Evolutionary conservation across 345 rosid species (phyloP).

Genomic region (Lumnitzera racemosa): DNA sequence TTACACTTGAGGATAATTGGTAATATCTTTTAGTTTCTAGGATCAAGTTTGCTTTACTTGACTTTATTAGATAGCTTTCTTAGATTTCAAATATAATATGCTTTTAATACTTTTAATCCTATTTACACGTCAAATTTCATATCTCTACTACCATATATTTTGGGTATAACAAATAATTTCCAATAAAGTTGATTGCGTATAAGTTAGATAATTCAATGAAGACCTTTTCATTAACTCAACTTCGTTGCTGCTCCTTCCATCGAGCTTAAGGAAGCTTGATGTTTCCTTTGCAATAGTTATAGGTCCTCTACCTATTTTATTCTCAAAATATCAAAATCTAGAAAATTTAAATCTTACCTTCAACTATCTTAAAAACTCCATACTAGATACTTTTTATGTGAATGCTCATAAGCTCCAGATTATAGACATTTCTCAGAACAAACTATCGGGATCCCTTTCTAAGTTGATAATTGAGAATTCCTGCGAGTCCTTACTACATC

Average conservation of each 20-base stretch:
- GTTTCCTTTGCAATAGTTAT: slow-evolving; percentile 55
- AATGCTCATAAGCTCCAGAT: slow-evolving; percentile 49
- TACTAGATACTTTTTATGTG: slow-evolving; percentile 50
- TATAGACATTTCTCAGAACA: slow-evolving; percentile 76
- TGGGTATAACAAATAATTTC: too few relatives aligned
- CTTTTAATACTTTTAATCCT: too few relatives aligned
- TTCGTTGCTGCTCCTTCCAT: slow-evolving; percentile 69
- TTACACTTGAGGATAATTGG: too few relatives aligned
- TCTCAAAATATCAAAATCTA: slow-evolving; percentile 48
- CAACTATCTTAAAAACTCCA: slow-evolving; percentile 56
- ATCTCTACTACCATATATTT: too few relatives aligned
- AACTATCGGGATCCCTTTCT: slow-evolving; percentile 67
- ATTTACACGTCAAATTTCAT: too few relatives aligned
- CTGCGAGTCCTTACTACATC: slow-evolving; percentile 49
- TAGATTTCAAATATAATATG: too few relatives aligned
- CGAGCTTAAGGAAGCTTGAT: slow-evolving; percentile 50
- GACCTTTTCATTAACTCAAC: slow-evolving; percentile 51
- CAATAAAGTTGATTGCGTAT: too few relatives aligned
- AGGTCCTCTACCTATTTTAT: slow-evolving; percentile 56
- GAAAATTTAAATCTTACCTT: slow-evolving; percentile 43
- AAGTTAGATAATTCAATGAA: slow-evolving; percentile 19
- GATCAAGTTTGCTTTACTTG: too few relatives aligned
- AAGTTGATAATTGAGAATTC: slow-evolving; percentile 40
- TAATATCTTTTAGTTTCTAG: too few relatives aligned
- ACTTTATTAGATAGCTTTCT: too few relatives aligned